A percentile compares a stretch with the other conserved stretches of the same genome.
Evolutionary conservation across 495 filamentous ascomycete genomes (phyloP).

Genomic region (Trichodelitschia bisporula): DNA sequence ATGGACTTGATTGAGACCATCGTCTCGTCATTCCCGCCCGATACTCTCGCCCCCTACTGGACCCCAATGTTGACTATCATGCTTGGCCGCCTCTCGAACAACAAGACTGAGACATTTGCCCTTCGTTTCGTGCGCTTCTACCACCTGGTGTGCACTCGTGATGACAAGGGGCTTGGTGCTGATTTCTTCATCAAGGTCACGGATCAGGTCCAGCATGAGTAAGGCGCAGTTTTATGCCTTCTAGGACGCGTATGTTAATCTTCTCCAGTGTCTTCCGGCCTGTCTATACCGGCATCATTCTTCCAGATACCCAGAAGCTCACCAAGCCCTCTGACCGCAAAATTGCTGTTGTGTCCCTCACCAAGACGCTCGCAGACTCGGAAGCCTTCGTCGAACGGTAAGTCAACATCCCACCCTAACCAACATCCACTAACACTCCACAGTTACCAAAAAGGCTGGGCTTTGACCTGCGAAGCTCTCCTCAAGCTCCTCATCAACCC

Average conservation of each 20-base stretch:
- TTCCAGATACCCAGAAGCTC: slow-evolving; percentile 70
- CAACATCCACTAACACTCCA: background rate
- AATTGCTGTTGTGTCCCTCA: slow-evolving; percentile 71
- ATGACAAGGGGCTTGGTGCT: slow-evolving; percentile 53
- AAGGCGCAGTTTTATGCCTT: slow-evolving; percentile 8
- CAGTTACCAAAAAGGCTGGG: slow-evolving; percentile 61
- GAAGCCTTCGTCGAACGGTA: slow-evolving; percentile 48
- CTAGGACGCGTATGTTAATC: slow-evolving; percentile 1
- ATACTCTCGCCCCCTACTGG: slow-evolving; percentile 53
- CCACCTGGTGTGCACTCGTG: slow-evolving; percentile 60
- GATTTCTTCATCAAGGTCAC: slow-evolving; percentile 69
- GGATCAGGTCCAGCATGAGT: slow-evolving; percentile 56
- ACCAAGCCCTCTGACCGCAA: slow-evolving; percentile 74
- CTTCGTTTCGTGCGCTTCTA: slow-evolving; percentile 73
- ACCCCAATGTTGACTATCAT: slow-evolving; percentile 55
- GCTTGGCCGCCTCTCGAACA: slow-evolving; percentile 42
- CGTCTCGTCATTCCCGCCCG: slow-evolving; percentile 43
- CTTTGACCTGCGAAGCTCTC: slow-evolving; percentile 58
- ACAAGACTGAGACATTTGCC: slow-evolving; percentile 57
- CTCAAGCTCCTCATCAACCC: slow-evolving; percentile 74
- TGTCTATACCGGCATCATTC: slow-evolving; percentile 62
- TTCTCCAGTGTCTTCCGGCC: slow-evolving; percentile 42
- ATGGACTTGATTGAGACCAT: slow-evolving; percentile 78
- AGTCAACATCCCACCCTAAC: background rate
- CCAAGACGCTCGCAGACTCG: slow-evolving; percentile 69